A percentile compares a stretch with the other conserved stretches of the same genome.
Evolutionary conservation across 2,329 filamentous ascomycete genomes (phyloP).

Genomic region (Diaporthe destruens): DNA sequence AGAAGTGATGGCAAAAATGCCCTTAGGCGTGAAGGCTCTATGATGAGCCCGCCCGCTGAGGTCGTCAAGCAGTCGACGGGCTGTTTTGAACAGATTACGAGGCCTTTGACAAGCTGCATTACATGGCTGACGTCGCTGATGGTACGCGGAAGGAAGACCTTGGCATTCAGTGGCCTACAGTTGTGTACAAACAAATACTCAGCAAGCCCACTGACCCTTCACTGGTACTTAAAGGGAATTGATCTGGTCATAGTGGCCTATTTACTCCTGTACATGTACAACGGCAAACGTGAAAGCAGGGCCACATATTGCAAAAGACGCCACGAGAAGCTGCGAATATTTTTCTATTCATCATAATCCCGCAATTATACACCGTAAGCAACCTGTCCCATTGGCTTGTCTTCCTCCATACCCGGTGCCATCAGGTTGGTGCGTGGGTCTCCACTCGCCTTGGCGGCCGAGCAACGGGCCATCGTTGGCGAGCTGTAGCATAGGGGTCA

Average conservation of each 20-base stretch:
- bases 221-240: constrained; percentile 6
- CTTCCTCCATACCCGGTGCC: constrained; percentile 76
- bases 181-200: neutral
- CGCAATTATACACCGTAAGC: constrained; percentile 66
- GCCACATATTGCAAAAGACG: constrained; percentile 50
- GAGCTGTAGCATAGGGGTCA: constrained; percentile 70
- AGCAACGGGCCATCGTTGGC: constrained; percentile 98
- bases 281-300: constrained; percentile 43
- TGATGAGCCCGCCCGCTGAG: neutral
- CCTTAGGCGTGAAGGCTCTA: neutral
- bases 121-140: neutral
- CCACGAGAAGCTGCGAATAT: constrained; percentile 48
- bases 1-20: no score
- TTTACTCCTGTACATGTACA: constrained; percentile 47
- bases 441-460: constrained; percentile 86
- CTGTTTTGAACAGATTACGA: no score
- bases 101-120: neutral
- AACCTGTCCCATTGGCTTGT: constrained; percentile 71
- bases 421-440: constrained; percentile 85
- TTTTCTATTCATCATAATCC: constrained; percentile 43
- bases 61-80: neutral
- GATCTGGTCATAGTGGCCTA: constrained; percentile 42
- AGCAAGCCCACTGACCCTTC: neutral
- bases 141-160: neutral
- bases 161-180: neutral